A percentile compares a stretch with the other conserved stretches of the same genome.
Evolutionary conservation across 2,329 filamentous ascomycete species (phyloP).

Genomic region (Monilinia polystroma): DNA sequence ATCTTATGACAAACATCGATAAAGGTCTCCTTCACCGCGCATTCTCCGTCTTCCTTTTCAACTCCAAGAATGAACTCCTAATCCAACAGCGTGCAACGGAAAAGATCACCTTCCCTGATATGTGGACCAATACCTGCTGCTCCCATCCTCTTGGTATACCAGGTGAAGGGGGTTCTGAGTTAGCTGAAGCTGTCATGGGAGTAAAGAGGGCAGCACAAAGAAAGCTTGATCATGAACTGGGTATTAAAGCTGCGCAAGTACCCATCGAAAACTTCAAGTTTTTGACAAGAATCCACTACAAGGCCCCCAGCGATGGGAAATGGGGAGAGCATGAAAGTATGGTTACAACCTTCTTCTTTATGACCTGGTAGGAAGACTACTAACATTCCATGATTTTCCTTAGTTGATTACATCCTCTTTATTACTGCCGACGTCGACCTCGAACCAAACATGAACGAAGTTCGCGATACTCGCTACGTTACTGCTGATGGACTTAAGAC

Average conservation of each 20-base stretch:
- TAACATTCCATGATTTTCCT: conserved; percentile 4
- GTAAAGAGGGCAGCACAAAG: conserved; percentile 90
- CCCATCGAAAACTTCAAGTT: conserved; percentile 90
- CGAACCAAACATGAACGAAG: conserved; percentile 82
- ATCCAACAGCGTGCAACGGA: conserved; percentile 93
- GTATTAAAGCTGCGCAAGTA: conserved; percentile 85
- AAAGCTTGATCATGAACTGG: conserved; percentile 92
- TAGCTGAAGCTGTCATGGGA: conserved; percentile 77
- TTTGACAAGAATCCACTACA: conserved; percentile 96
- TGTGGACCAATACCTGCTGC: conserved; percentile 99
- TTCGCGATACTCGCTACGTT: conserved; percentile 80
- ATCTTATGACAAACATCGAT: conserved; percentile 98
- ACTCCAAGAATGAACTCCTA: conserved; percentile 86
- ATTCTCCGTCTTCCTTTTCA: conserved; percentile 97
- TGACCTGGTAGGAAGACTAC: conserved; percentile 23
- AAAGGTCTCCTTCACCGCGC: conserved; percentile 93
- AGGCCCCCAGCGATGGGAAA: conserved; percentile 92
- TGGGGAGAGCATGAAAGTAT: conserved; percentile 99
- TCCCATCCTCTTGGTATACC: conserved; percentile 93
- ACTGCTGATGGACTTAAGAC: conserved; percentile 76
- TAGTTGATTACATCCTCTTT: conserved; percentile 98
- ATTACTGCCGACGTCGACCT: conserved; percentile 92
- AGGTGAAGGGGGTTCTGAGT: conserved; percentile 80
- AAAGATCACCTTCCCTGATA: conserved; percentile 98
- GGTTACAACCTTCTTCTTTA: conserved; percentile 40